Evolutionary conservation across 1,284 basidiomycete species (phyloP).

Genomic region (Ustilago tritici): DNA sequence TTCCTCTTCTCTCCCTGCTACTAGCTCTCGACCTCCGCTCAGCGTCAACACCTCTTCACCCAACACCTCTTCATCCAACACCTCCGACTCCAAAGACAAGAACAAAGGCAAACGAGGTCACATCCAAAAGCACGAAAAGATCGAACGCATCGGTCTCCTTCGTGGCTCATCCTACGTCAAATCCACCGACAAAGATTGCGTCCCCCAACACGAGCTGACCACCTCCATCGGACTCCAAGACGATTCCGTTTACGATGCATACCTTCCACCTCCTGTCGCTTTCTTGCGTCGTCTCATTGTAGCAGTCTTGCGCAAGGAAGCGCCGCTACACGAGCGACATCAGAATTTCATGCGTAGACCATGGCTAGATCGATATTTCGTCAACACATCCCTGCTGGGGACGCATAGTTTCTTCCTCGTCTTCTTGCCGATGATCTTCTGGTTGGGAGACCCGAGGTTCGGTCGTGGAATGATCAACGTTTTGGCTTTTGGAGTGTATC

Average conservation of each 20-base stretch:
- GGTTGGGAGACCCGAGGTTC: constrained; percentile 81
- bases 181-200: constrained; percentile 26
- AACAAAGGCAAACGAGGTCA: constrained; percentile 28
- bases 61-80: neutral
- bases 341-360: constrained; percentile 69
- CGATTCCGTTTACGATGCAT: constrained; percentile 59
- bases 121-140: constrained; percentile 46
- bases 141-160: constrained; percentile 46
- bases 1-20: neutral
- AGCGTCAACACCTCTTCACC: constrained; percentile 8
- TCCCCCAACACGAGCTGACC: constrained; percentile 39
- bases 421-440: constrained; percentile 85
- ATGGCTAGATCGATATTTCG: constrained; percentile 86
- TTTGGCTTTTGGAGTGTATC: constrained; percentile 84
- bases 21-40: constrained; percentile 7
- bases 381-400: constrained; percentile 84
- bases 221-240: constrained; percentile 56
- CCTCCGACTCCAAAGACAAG: constrained; percentile 6
- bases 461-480: constrained; percentile 75
- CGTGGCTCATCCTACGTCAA: constrained; percentile 51
- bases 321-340: constrained; percentile 47
- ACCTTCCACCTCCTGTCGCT: constrained; percentile 50
- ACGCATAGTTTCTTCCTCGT: constrained; percentile 95
- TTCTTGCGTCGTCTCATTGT: constrained; percentile 48
- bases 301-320: constrained; percentile 39